Evolutionary conservation across 768 basidiomycete species (phyloP), one percentile per base, ranked within the genome.

Genomic region (Xerocomellus intermedius): DNA sequence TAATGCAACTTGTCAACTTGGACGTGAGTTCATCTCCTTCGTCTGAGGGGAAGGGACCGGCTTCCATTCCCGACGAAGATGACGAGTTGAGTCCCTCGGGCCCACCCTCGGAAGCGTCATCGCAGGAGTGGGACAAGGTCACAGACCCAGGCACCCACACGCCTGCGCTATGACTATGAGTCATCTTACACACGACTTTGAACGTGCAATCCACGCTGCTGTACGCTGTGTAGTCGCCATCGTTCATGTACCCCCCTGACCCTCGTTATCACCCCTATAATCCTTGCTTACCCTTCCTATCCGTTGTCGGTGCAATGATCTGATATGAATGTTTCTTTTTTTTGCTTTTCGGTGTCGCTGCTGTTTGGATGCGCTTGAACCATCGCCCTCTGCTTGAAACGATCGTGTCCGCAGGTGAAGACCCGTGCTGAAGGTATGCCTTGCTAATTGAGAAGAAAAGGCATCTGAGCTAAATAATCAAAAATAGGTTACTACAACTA

Each of bases 51-150:
- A 64, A 56, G 59, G 58, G 55, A 24, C 58, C 53, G 21, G 54
- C 59, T 60, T 64, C 68, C 47, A 65, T 64, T 52, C 70, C 72
- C 55, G 82, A 82, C 62, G 83, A 83, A 56, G 81, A 74, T 56
- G 69, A 64, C 53, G 83, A 83, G 62, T 73, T 74, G 64, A 87
- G 84, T 71, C 84, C 83, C 55, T 79, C 77, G 50, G 84, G 87
- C 41, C 87, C 89, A 50, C 91, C 90, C 51, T 93, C 91, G 54
- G 91, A 90, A 75, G 77, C 89, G 32, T 91, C 91, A 39, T 94
- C 91, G 48, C 89, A 91, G 74, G 91, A 92, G 70, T 94, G 91
- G 91, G 91, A 94, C 74, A 86, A 79, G 62, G 73, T 94, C 75
- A 89, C 90, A 62, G 89, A 92, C 68, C 80, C 87, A 45, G 87